phyloP scores from a whole-genome alignment of 352 stramenopile genomes.

The Phytophthora sojae region DNA sequence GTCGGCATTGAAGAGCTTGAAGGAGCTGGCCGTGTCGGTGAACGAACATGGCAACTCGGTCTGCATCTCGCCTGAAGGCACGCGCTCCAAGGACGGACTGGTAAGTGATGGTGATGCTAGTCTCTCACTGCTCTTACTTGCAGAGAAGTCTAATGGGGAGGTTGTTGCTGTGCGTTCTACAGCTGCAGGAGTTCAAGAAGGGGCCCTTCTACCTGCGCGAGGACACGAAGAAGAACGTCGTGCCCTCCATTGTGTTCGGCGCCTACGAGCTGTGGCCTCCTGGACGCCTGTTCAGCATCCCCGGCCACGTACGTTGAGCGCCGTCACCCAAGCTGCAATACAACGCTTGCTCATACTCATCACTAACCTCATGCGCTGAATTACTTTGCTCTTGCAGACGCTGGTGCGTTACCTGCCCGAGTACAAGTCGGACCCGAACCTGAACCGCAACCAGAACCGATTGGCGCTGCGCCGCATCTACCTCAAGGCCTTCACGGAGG shows the following conservation, averaged over 20 bases:
- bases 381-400: slow-evolving; percentile 40
- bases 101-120: slow-evolving; percentile 25
- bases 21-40: slow-evolving; percentile 70
- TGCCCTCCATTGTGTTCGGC: slow-evolving; percentile 80
- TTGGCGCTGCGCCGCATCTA: slow-evolving; percentile 83
- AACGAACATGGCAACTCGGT: slow-evolving; percentile 80
- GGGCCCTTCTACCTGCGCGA: slow-evolving; percentile 87
- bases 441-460: slow-evolving; percentile 86
- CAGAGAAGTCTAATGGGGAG: neutral
- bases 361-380: too few species aligned
- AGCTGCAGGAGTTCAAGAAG: slow-evolving; percentile 91
- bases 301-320: slow-evolving; percentile 58
- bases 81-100: slow-evolving; percentile 82
- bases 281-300: slow-evolving; percentile 74
- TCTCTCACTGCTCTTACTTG: neutral
- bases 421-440: slow-evolving; percentile 66
- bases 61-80: slow-evolving; percentile 86
- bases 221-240: slow-evolving; percentile 85
- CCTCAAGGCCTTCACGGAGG: slow-evolving; percentile 73
- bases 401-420: slow-evolving; percentile 81
- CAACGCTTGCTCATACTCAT: too few species aligned
- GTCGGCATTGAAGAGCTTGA: slow-evolving; percentile 71
- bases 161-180: slow-evolving; percentile 6
- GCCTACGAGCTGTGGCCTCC: slow-evolving; percentile 86
- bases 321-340: neutral